These are phyloP conservation scores for Acacia acuminata DNA, from an alignment of 306 rosid genomes.

Conservation along the genomic window DNA sequence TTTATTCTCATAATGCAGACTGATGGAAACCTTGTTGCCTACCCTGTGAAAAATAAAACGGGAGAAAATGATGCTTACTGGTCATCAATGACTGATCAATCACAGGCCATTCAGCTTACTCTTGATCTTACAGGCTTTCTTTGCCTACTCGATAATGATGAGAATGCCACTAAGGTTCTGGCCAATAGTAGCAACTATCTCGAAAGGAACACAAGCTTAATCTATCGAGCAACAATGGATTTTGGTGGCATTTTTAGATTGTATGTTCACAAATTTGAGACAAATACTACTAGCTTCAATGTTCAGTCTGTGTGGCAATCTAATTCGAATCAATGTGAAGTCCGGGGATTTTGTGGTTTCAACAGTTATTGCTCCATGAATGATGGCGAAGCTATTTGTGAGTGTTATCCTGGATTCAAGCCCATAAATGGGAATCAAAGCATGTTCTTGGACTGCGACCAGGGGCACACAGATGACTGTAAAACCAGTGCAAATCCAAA, in stretches of 20 bases:
- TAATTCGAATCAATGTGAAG: conserved; percentile 5
- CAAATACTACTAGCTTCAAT: neutral
- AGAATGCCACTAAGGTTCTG: neutral
- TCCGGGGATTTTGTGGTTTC: conserved; percentile 41
- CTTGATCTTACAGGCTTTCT: conserved; percentile 25
- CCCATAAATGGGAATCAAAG: neutral
- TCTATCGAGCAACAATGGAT: conserved; percentile 41
- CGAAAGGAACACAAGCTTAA: neutral
- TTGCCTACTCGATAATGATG: neutral
- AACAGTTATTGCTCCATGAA: conserved; percentile 36
- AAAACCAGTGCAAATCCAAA: neutral
- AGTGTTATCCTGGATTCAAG: conserved; percentile 41
- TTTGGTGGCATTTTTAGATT: conserved; percentile 36
- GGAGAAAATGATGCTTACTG: neutral
- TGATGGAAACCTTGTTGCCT: conserved; percentile 25
- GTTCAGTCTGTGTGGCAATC: conserved; percentile 20
- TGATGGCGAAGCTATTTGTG: conserved; percentile 1
- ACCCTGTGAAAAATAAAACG: neutral
- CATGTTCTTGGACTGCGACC: conserved; percentile 28
- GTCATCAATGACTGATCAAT: neutral
- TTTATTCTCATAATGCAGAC: fast-evolving
- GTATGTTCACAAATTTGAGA: conserved; percentile 37
- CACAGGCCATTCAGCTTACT: neutral
- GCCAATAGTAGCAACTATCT: neutral
- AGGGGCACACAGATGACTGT: conserved; percentile 17